phyloP scores from a whole-genome alignment of 1,284 basidiomycete genomes.

The Pseudozyma sp. region DNA sequence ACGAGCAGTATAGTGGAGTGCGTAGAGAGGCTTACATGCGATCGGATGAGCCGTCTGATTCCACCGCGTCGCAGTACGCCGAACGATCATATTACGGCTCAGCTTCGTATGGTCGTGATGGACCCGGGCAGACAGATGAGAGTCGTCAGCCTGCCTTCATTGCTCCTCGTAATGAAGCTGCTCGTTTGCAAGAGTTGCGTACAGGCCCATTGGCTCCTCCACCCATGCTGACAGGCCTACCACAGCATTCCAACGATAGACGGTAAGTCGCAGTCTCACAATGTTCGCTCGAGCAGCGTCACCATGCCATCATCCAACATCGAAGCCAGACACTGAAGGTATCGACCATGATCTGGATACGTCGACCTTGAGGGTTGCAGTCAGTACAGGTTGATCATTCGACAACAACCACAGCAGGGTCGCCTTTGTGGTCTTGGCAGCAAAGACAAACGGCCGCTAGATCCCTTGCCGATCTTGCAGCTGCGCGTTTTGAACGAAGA shows the following conservation, averaged over 20 bases:
- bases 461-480: constrained; percentile 57
- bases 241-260: constrained; percentile 17
- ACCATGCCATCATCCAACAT: background rate
- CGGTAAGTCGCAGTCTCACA: constrained; percentile 14
- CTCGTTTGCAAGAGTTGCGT: constrained; percentile 8
- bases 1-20: too few relatives aligned
- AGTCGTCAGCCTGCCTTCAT: background rate
- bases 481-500: constrained; percentile 38
- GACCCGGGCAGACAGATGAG: background rate
- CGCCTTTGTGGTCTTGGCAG: constrained; percentile 51
- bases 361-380: background rate
- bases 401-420: constrained; percentile 53
- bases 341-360: background rate
- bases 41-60: too few relatives aligned
- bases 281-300: background rate
- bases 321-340: background rate
- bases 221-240: constrained; percentile 30
- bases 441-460: constrained; percentile 55
- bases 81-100: background rate
- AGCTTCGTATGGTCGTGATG: background rate
- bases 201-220: constrained; percentile 27
- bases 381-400: constrained; percentile 40
- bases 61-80: background rate
- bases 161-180: background rate
- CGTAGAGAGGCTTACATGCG: too few relatives aligned